Conservation (phyloP, 1,284 basidiomycete genomes). For the Apiotrichum montevideense region DNA sequence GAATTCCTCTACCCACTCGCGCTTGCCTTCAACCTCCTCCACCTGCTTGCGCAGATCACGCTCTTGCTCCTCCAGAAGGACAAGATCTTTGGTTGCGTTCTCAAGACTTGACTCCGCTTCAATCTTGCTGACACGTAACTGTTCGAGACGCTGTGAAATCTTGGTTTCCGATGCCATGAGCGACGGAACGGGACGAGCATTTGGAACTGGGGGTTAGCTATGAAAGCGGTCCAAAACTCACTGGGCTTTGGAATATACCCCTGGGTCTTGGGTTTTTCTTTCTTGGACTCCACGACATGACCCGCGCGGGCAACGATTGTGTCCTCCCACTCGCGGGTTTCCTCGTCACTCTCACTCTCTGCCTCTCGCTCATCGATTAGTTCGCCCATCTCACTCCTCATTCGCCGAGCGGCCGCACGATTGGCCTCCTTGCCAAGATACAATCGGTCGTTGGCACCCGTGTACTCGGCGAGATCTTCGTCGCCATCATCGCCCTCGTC, state of each 20-base stretch:
- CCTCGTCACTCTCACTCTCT: constrained; percentile 65
- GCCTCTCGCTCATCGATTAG: constrained; percentile 79
- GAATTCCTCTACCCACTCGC: constrained; percentile 81
- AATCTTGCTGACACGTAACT: constrained; percentile 46
- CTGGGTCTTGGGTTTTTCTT: constrained; percentile 46
- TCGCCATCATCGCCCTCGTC: constrained; percentile 89
- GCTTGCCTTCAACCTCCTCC: constrained; percentile 68
- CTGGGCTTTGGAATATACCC: constrained; percentile 70
- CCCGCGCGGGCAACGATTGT: constrained; percentile 11
- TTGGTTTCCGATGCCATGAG: constrained; percentile 64
- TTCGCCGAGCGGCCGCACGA: constrained; percentile 64
- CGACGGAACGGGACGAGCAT: constrained; percentile 52
- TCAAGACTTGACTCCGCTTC: constrained; percentile 43
- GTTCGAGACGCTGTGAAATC: constrained; percentile 58
- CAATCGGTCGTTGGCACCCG: constrained; percentile 77
- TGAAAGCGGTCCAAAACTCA: constrained; percentile 49
- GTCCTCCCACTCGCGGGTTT: constrained; percentile 82
- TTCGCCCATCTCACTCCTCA: constrained; percentile 71
- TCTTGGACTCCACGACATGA: not conserved
- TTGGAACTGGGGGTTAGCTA: constrained; percentile 50
- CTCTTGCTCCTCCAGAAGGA: constrained; percentile 67
- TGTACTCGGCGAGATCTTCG: constrained; percentile 85
- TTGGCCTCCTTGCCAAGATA: constrained; percentile 79
- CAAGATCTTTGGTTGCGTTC: constrained; percentile 56
- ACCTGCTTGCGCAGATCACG: constrained; percentile 73